A percentile compares a stretch with the other conserved stretches of the same genome.
phyloP scores from a whole-genome alignment of 495 filamentous ascomycete genomes.

The Penicillium pancosmium region DNA sequence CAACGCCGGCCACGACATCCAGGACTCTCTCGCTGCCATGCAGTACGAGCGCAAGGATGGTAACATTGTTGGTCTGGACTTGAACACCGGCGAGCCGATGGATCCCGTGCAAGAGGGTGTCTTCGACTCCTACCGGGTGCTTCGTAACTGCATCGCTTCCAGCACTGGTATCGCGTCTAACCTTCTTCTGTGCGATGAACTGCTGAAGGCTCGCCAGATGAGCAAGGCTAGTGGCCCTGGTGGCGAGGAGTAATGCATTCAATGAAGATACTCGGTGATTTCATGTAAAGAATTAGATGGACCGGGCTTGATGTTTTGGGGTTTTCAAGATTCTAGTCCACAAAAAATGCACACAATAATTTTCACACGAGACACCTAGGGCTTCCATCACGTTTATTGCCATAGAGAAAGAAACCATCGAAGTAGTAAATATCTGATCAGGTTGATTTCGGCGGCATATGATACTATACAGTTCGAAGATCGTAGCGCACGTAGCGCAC shows the following conservation, averaged over 20 bases:
- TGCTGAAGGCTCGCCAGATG: constrained; percentile 98
- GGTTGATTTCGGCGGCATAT: no score
- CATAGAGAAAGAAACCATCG: no score
- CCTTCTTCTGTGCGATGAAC: constrained; percentile 92
- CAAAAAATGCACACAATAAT: constrained; percentile 37
- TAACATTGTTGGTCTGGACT: constrained; percentile 82
- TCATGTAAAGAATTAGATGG: constrained; percentile 35
- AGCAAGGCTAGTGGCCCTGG: constrained; percentile 49
- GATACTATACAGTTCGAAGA: no score
- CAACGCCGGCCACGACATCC: constrained; percentile 94
- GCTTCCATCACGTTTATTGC: not conserved
- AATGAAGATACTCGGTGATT: constrained; percentile 23
- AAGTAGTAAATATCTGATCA: no score
- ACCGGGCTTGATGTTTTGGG: constrained; percentile 17
- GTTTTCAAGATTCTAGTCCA: constrained; percentile 24
- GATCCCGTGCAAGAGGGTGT: constrained; percentile 92
- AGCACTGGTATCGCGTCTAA: constrained; percentile 95
- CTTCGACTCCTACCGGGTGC: constrained; percentile 93
- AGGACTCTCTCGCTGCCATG: constrained; percentile 82
- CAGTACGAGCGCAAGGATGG: constrained; percentile 86
- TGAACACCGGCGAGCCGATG: constrained; percentile 88
- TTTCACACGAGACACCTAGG: not conserved
- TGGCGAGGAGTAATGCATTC: constrained; percentile 46
- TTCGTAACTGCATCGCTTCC: constrained; percentile 90
- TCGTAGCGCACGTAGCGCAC: not conserved